Conservation (phyloP, 2,329 filamentous ascomycete species). For the Monosporascus sp. region DNA sequence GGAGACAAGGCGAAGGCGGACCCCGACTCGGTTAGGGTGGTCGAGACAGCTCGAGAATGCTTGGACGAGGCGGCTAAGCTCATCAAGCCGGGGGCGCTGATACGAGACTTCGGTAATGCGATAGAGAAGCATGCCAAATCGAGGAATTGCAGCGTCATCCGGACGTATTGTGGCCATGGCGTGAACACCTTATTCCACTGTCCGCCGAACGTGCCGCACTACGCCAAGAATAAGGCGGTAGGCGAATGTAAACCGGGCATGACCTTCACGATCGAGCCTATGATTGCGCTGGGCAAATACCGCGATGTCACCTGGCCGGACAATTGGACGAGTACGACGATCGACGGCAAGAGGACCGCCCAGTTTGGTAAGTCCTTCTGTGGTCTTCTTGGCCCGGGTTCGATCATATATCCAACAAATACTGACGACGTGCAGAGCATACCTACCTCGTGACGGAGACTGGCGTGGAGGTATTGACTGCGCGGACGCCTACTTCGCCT, state of each 20-base stretch:
- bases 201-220: slow-evolving; percentile 91
- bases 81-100: slow-evolving; percentile 88
- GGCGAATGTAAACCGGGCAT: slow-evolving; percentile 92
- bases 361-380: slow-evolving; percentile 68
- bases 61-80: slow-evolving; percentile 85
- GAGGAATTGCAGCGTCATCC: slow-evolving; percentile 81
- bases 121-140: slow-evolving; percentile 94
- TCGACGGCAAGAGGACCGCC: slow-evolving; percentile 82
- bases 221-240: slow-evolving; percentile 96
- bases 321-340: slow-evolving; percentile 94
- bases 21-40: slow-evolving; percentile 81
- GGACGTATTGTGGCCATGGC: slow-evolving; percentile 94
- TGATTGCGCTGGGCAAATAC: slow-evolving; percentile 91
- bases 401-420: background rate
- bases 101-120: slow-evolving; percentile 87
- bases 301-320: slow-evolving; percentile 96
- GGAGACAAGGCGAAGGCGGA: slow-evolving; percentile 81
- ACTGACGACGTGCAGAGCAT: slow-evolving; percentile 52
- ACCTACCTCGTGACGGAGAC: slow-evolving; percentile 79
- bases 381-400: background rate
- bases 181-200: slow-evolving; percentile 93
- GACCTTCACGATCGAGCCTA: slow-evolving; percentile 98
- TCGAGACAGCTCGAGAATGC: slow-evolving; percentile 85
- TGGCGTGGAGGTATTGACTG: slow-evolving; percentile 78
- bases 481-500: slow-evolving; percentile 65